Conservation (phyloP, 2,329 filamentous ascomycete genomes). For the Clonostachys sp. region DNA sequence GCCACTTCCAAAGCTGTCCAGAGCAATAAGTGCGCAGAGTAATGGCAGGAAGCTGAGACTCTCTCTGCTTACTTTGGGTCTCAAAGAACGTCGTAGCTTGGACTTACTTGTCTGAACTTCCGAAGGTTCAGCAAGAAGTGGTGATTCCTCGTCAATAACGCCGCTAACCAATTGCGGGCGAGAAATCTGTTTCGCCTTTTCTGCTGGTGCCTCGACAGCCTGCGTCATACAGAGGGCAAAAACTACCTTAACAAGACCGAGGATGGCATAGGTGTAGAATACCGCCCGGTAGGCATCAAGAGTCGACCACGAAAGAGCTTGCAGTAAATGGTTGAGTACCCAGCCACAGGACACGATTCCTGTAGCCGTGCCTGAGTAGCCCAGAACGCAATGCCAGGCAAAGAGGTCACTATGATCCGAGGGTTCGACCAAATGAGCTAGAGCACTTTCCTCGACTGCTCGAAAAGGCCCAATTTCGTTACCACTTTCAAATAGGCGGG, state of each 20-base stretch:
- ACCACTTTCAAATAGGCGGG: constrained; percentile 29
- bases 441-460: constrained; percentile 56
- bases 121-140: too few species aligned
- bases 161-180: too few species aligned
- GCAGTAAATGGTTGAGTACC: constrained; percentile 45
- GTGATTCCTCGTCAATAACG: too few species aligned
- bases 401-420: constrained; percentile 49
- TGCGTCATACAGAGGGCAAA: constrained; percentile 44
- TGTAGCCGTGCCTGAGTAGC: constrained; percentile 54
- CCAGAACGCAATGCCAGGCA: constrained; percentile 57
- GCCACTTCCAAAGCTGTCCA: constrained; percentile 68
- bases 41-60: constrained; percentile 50
- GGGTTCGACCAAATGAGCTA: constrained; percentile 48
- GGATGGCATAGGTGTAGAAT: constrained; percentile 51
- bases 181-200: too few species aligned
- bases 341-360: constrained; percentile 58
- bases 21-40: constrained; percentile 61
- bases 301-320: constrained; percentile 32
- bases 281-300: constrained; percentile 46
- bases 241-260: constrained; percentile 53
- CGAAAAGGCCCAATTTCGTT: constrained; percentile 62
- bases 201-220: constrained; percentile 29
- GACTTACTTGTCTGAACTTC: too few species aligned
- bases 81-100: background rate
- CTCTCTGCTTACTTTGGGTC: constrained; percentile 54